A percentile compares a stretch with the other conserved stretches of the same genome.
Evolutionary conservation across 2,329 filamentous ascomycete species (phyloP).

Genomic region (Nigrospora sphaerica): DNA sequence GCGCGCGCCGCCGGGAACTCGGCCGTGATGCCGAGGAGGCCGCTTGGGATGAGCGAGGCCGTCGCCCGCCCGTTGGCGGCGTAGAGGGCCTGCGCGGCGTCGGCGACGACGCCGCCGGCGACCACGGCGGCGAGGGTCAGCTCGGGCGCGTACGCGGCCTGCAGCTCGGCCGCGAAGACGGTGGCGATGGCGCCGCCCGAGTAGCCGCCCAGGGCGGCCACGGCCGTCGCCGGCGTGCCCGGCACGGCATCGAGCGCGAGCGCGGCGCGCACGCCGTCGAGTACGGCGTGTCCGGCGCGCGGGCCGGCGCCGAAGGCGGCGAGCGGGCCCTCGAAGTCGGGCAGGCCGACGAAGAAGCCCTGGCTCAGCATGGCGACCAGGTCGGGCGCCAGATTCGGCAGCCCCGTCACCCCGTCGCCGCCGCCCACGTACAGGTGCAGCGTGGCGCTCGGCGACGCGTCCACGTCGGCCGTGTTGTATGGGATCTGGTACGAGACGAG

Average conservation of each 20-base stretch:
- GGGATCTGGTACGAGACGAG: conserved; percentile 32
- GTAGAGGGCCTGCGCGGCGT: conserved; percentile 27
- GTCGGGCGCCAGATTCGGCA: conserved; percentile 4
- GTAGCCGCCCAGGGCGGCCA: conserved; percentile 43
- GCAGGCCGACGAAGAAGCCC: conserved; percentile 39
- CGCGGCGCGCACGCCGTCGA: conserved; percentile 4
- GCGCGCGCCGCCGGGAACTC: conserved; percentile 20
- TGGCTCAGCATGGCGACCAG: conserved; percentile 25
- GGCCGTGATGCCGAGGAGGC: conserved; percentile 24
- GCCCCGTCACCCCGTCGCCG: neutral
- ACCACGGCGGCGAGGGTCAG: conserved; percentile 40
- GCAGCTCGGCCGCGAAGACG: conserved; percentile 45
- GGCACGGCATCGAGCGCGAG: neutral
- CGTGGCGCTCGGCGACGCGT: conserved; percentile 26
- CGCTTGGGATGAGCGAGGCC: conserved; percentile 24
- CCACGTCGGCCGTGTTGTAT: conserved; percentile 26
- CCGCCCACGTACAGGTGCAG: conserved; percentile 4
- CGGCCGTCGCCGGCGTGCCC: conserved; percentile 7
- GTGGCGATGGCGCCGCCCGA: conserved; percentile 47
- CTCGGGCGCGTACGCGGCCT: conserved; percentile 44
- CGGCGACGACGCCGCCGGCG: conserved; percentile 38
- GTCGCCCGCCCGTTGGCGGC: conserved; percentile 20
- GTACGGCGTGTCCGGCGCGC: conserved; percentile 2
- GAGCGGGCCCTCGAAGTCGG: conserved; percentile 36
- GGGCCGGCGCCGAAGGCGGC: conserved; percentile 22